Evolutionary conservation across 2,329 filamentous ascomycete genomes (phyloP).

Genomic region (Colletotrichum sidae): DNA sequence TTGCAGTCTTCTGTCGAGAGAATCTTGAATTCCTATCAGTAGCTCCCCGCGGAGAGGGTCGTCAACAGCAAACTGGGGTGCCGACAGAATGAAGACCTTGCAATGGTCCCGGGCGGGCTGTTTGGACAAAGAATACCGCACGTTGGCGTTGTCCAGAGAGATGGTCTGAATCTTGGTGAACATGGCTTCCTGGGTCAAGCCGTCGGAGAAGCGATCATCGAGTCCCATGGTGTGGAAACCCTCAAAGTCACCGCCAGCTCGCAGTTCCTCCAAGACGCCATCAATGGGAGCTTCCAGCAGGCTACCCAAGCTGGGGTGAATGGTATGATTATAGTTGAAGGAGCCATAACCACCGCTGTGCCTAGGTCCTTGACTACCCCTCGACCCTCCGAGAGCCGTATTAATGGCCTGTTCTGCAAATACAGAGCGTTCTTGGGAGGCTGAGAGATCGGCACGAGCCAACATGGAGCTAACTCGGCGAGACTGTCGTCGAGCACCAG

Average conservation of each 20-base stretch:
- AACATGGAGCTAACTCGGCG: slow-evolving; percentile 92
- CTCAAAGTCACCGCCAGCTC: slow-evolving; percentile 71
- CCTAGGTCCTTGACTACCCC: slow-evolving; percentile 73
- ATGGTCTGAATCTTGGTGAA: slow-evolving; percentile 78
- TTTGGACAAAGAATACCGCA: slow-evolving; percentile 69
- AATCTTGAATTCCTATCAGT: slow-evolving; percentile 77
- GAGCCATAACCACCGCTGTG: slow-evolving; percentile 64
- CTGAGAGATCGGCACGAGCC: slow-evolving; percentile 86
- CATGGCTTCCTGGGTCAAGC: slow-evolving; percentile 77
- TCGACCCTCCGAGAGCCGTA: slow-evolving; percentile 57
- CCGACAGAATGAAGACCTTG: slow-evolving; percentile 76
- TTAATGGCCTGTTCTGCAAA: slow-evolving; percentile 75
- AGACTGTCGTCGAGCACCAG: slow-evolving; percentile 68
- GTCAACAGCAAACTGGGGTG: slow-evolving; percentile 66
- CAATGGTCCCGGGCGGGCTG: slow-evolving; percentile 65
- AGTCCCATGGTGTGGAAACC: slow-evolving; percentile 79
- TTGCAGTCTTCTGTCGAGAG: slow-evolving; percentile 74
- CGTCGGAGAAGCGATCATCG: slow-evolving; percentile 78
- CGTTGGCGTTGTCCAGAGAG: slow-evolving; percentile 69
- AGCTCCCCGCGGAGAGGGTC: slow-evolving; percentile 66
- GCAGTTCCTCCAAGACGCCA: slow-evolving; percentile 75
- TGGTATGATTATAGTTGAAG: slow-evolving; percentile 57
- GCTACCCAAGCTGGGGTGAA: slow-evolving; percentile 67
- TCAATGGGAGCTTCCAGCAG: slow-evolving; percentile 77
- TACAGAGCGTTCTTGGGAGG: slow-evolving; percentile 83